Evolutionary conservation across 2,329 filamentous ascomycete species (phyloP).

Genomic region (Colletotrichum lini): DNA sequence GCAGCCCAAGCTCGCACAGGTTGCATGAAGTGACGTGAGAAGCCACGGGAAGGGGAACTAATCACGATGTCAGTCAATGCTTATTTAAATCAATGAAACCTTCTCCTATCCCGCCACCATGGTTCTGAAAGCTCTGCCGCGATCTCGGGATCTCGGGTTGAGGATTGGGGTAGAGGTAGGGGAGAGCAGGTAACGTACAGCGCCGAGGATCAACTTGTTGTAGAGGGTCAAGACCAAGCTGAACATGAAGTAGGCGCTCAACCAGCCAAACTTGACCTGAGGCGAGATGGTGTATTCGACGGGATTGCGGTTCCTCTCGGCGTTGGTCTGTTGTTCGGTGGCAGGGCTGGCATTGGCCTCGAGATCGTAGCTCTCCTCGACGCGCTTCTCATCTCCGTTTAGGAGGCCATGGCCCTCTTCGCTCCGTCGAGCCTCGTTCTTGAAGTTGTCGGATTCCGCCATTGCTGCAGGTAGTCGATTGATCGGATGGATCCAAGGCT

Average conservation of each 20-base stretch:
- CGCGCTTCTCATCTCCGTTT: constrained; percentile 43
- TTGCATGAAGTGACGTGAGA: constrained; percentile 70
- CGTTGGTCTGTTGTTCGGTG: constrained; percentile 29
- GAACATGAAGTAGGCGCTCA: constrained; percentile 67
- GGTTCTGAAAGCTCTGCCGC: background rate
- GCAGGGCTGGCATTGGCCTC: constrained; percentile 37
- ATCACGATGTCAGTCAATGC: constrained; percentile 30
- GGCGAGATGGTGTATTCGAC: constrained; percentile 60
- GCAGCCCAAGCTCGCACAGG: constrained; percentile 71
- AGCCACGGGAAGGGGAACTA: constrained; percentile 74
- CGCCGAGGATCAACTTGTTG: constrained; percentile 71
- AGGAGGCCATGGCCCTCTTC: constrained; percentile 43
- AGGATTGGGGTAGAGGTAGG: background rate
- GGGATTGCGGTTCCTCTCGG: constrained; percentile 37
- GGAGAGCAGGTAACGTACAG: constrained; percentile 52
- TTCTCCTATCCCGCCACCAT: background rate
- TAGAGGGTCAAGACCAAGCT: constrained; percentile 67
- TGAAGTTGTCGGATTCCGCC: constrained; percentile 44
- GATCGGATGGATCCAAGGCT: background rate
- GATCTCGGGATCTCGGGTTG: background rate
- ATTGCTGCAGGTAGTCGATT: constrained; percentile 2
- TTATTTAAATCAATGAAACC: background rate
- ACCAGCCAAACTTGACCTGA: constrained; percentile 64
- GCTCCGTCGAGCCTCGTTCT: constrained; percentile 40
- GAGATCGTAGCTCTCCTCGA: constrained; percentile 42